Evolutionary conservation across 805 yeast genomes (phyloP), one percentile per base, ranked within the genome.

Genomic region (Torulaspora gathmanii): DNA sequence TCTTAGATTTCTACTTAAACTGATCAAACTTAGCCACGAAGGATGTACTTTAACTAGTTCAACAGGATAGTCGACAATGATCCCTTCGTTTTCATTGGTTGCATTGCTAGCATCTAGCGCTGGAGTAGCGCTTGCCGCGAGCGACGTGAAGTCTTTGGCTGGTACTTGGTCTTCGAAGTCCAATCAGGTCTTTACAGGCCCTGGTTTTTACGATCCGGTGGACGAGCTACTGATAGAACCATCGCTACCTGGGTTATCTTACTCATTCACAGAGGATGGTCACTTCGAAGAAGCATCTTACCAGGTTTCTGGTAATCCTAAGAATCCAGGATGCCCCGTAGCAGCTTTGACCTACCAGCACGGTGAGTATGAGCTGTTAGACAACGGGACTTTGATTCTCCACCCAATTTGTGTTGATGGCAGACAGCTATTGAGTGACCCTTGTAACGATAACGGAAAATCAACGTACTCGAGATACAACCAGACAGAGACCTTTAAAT

Each of bases 91-190:
- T 10, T 17, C 45, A n/a, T 25, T 50, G 20, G 36, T 41, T 37
- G 44, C 33, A n/a, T 29, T 37, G 17, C 20, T 39, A 15, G 13
- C 29, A 33, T 23, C 30, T 13, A 28, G 23, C 35, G 37, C 36
- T 17, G 29, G 46, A 22, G 17, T 34, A 10, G 40, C 40, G 15
- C 29, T 37, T n/a, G 47, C 42, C 10, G 55, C 47, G 22, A 43
- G 35, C 25, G 42, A 35, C 19, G n/a, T 30, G 11, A 27, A 25
- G 10, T 42, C 52, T 33, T 64, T 87, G 37, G 86, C 72, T 33
- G 99, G 99, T 5, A 93, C 99, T 0, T 93, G 99, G 99, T 68
- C 90, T 1, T 83, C 97, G 13, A 93, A 93, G 66, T 82, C 97
- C 10, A 86, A 86, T 64, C 81, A 95, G 10, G 99, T 93, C 6